phyloP scores from a whole-genome alignment of 2,329 filamentous ascomycete genomes.

The Calycina marina region DNA sequence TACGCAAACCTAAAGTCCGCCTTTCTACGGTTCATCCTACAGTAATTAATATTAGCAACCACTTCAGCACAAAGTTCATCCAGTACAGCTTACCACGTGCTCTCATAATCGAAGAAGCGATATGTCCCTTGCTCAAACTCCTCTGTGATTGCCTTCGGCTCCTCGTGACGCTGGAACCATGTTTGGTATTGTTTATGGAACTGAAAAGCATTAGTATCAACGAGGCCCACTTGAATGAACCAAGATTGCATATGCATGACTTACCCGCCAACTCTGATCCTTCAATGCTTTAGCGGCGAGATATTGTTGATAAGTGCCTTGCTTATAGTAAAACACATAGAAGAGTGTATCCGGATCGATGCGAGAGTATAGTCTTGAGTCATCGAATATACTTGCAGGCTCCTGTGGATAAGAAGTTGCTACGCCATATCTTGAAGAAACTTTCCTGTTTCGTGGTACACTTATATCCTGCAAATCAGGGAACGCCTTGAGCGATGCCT shows the following conservation, averaged over 20 bases:
- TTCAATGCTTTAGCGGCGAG: slow-evolving; percentile 93
- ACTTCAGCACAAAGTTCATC: background rate
- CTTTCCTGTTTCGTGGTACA: slow-evolving; percentile 69
- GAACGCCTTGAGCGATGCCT: slow-evolving; percentile 53
- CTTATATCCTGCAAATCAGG: slow-evolving; percentile 68
- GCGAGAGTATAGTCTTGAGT: slow-evolving; percentile 71
- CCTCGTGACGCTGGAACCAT: slow-evolving; percentile 97
- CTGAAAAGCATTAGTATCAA: too few relatives aligned
- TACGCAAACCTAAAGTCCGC: slow-evolving; percentile 98
- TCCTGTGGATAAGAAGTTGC: slow-evolving; percentile 83
- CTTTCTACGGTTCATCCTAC: slow-evolving; percentile 96
- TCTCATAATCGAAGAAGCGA: slow-evolving; percentile 98
- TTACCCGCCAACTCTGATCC: slow-evolving; percentile 96
- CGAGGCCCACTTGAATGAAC: too few relatives aligned
- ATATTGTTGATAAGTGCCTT: slow-evolving; percentile 91
- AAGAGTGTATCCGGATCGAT: slow-evolving; percentile 95
- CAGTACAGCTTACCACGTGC: slow-evolving; percentile 57
- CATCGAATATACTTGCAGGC: slow-evolving; percentile 80
- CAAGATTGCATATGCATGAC: too few relatives aligned
- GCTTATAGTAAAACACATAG: slow-evolving; percentile 98
- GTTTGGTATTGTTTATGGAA: slow-evolving; percentile 99
- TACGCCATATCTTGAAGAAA: slow-evolving; percentile 65
- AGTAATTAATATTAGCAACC: slow-evolving; percentile 4
- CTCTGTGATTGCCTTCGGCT: slow-evolving; percentile 96
- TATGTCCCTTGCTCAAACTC: slow-evolving; percentile 98